Evolutionary conservation across 768 basidiomycete genomes (phyloP), one percentile per base, ranked within the genome.

Genomic region (Leucogyrophana mollusca): DNA sequence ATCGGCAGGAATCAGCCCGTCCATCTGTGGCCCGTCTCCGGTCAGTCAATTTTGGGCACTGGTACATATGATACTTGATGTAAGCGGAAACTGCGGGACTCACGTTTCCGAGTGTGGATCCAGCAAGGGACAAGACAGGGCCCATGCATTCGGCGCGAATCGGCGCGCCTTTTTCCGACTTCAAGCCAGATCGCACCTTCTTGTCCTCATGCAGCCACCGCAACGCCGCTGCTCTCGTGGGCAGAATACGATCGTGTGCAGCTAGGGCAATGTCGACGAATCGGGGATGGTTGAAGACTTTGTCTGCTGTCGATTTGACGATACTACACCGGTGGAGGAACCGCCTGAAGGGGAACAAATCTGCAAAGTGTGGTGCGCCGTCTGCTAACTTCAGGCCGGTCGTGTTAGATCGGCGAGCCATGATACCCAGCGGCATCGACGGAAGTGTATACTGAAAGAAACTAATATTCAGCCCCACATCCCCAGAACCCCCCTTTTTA

Each of bases 361-460:
- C 50, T 1, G 52, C 49, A 43, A 72, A 70, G 4, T 64, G 49
- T 1, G 80, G 80, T 20, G 74, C 54, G 2, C 57, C 53, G 48
- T 65, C 61, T 4, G 69, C 73, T 10, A 68, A 67, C 30, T 53
- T 52, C 20, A 74, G 49, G 33, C 50, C 56, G 9, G 36, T 54
- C 22, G 55, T 46, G 13, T 45, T 51, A 16, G 23, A 32, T 16
- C 11, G 16, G 14, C 34, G 16, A 13, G 16, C 24, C 18, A 38
- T 34, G 1, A 4, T 14, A 16, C 66, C 67, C 9, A 72, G 47
- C 4, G 78, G 77, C 60, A 77, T 73, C 52, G 70, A 74, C 0
- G 75, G 71, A 14, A 77, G 62, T 16, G 58, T 65, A 49, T 67
- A 71, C 24, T 58, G 66, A 52, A 69, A 77, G 55, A 70, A 79